Base-by-base conservation (phyloP, 345 rosid genomes). In the Brassica napus region DNA sequence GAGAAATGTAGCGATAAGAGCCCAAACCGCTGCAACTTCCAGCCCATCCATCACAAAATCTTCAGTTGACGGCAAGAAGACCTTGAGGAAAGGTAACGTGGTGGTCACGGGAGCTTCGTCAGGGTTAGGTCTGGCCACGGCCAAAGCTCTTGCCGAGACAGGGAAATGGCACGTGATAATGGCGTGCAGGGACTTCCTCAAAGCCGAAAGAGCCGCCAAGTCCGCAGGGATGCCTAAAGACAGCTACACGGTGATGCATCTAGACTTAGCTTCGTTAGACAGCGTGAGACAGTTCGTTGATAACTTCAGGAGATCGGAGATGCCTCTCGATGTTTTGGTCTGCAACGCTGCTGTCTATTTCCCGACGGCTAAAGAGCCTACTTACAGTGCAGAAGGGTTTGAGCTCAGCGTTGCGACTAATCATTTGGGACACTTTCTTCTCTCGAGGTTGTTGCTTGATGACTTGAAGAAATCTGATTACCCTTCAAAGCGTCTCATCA, bases 261-360 rank as follows among this genome's bases (percentile, higher is more conserved):
- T 93, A 77, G 99, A 95, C 81, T 90, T 95, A 18, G 88, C 98
- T 65, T 95, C 99, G 0, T 84, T 95, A 26, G 94, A 93, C 77
- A 95, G 99, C 11, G 98, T 93, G 57, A 89, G 97, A 77, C 98
- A 93, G 78, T 95, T 93, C 31, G 98, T 91, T 1, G 89, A 89
- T 32, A 86, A 71, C 86, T 93, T 87, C 85, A 85, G 83, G 87
- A 84, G 81, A 77, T 83, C 94, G 0, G 93, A 83, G 68, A 83
- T 86, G 82, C 92, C 98, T 2, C 97, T 95, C 6, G 96, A 95
- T 84, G 99, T 87, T 35, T 79, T 95, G 52, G 97, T 95, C 37
- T 95, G 98, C 90, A 91, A 95, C 78, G 99, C 99, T 44, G 99
- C 99, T 61, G 91, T 95, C 74, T 95, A 95, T 85, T 82, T 66